phyloP scores from a whole-genome alignment of 2,329 filamentous ascomycete species.

The Epichloe brachyelytri region DNA sequence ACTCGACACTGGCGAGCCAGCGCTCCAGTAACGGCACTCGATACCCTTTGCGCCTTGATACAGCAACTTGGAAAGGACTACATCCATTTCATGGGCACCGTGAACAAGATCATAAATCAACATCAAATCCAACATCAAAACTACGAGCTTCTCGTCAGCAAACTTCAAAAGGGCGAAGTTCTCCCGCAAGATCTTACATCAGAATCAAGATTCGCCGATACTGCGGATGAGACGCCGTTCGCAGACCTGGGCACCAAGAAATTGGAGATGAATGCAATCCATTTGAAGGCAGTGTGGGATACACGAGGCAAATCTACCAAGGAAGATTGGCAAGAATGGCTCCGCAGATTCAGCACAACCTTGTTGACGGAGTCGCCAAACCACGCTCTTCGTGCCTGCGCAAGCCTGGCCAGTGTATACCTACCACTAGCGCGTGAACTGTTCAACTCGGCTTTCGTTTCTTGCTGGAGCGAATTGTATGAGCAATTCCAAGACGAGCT shows the following conservation, averaged over 20 bases:
- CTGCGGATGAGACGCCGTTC: conserved; percentile 67
- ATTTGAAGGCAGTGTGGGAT: conserved; percentile 95
- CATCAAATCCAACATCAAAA: conserved; percentile 81
- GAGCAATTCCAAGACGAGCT: conserved; percentile 95
- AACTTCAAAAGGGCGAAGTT: conserved; percentile 86
- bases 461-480: conserved; percentile 96
- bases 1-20: conserved; percentile 57
- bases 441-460: conserved; percentile 98
- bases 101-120: conserved; percentile 72
- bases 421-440: conserved; percentile 82
- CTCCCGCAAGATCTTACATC: conserved; percentile 91
- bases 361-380: conserved; percentile 91
- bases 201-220: conserved; percentile 65
- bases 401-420: conserved; percentile 80
- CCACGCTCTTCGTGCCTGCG: conserved; percentile 86
- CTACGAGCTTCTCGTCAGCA: conserved; percentile 83
- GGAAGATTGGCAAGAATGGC: conserved; percentile 99
- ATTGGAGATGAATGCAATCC: conserved; percentile 91
- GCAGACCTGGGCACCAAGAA: conserved; percentile 85
- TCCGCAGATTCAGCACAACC: conserved; percentile 90
- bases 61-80: conserved; percentile 95
- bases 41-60: conserved; percentile 89
- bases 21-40: conserved; percentile 67
- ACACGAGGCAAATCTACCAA: conserved; percentile 92
- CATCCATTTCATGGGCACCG: conserved; percentile 81